phyloP scores from a whole-genome alignment of 2,329 filamentous ascomycete species.

The Cryphonectria naterciae region DNA sequence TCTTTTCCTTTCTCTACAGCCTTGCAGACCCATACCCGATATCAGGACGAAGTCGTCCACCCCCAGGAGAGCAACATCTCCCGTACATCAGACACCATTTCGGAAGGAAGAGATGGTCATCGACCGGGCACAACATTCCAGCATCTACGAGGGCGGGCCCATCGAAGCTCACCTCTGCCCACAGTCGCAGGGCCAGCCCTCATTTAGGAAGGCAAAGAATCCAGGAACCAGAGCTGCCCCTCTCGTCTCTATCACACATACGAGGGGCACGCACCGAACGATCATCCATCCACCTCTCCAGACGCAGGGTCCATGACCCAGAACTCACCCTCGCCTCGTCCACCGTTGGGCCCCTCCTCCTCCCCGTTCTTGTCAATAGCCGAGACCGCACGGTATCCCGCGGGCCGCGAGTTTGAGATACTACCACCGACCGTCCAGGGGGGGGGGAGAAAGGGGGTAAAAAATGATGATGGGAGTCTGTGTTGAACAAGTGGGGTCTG shows the following conservation, averaged over 20 bases:
- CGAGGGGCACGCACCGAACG: not conserved
- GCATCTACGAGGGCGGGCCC: not conserved
- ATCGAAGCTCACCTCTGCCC: not conserved
- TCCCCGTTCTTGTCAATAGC: not conserved
- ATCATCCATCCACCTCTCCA: not conserved
- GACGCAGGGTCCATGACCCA: not conserved
- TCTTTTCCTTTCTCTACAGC: not conserved
- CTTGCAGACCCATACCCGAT: not conserved
- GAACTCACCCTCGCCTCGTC: not conserved
- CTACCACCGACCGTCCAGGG: not conserved
- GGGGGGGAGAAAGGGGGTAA: not conserved
- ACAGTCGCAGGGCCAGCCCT: not conserved
- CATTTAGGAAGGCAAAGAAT: not conserved
- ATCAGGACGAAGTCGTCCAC: not conserved
- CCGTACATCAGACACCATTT: not conserved
- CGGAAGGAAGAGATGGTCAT: not conserved
- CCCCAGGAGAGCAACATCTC: not conserved
- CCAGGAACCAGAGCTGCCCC: not conserved
- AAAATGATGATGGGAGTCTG: conserved; percentile 2
- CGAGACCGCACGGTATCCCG: conserved; percentile 3
- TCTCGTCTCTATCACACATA: not conserved
- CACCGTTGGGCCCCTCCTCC: no score
- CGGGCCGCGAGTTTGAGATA: not conserved
- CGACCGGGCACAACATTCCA: not conserved
- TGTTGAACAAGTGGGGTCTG: conserved; percentile 7